Percentiles rank a stretch among this genome's conserved stretches.
Conservation (phyloP, 176 grass and related monocot genomes). For the Aegilops tauschii region DNA sequence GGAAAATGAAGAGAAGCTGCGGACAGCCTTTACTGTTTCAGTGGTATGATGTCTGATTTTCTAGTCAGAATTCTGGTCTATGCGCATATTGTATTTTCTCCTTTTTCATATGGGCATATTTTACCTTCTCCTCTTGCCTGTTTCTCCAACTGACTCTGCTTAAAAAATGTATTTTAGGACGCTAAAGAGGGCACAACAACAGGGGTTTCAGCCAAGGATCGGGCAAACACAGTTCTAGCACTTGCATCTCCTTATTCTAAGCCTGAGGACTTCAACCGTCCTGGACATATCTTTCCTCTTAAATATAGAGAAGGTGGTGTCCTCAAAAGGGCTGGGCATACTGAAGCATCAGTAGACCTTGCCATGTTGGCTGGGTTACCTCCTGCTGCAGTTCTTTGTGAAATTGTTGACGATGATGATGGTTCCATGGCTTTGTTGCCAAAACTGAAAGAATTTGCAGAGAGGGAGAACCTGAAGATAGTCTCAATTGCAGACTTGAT, state of each 20-base stretch:
- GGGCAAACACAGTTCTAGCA: constrained; percentile 67
- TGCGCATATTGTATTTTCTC: not conserved
- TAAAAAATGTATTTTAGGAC: constrained; percentile 48
- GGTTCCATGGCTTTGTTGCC: constrained; percentile 95
- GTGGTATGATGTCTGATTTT: constrained; percentile 48
- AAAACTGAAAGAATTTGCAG: constrained; percentile 77
- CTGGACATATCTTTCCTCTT: constrained; percentile 93
- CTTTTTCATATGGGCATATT: not conserved
- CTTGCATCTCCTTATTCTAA: constrained; percentile 73
- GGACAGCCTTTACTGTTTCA: constrained; percentile 87
- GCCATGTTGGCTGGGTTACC: constrained; percentile 79
- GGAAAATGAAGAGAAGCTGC: constrained; percentile 93
- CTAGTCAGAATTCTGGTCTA: not conserved
- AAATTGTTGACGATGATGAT: constrained; percentile 85
- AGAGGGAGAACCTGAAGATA: constrained; percentile 85
- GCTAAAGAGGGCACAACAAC: constrained; percentile 94
- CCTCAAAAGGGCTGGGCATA: constrained; percentile 95
- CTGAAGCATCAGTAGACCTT: constrained; percentile 94
- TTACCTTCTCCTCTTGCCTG: not conserved
- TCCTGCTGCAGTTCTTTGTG: constrained; percentile 77
- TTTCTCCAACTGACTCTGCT: not conserved
- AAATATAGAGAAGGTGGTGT: constrained; percentile 98
- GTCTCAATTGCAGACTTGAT: constrained; percentile 88
- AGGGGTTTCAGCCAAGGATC: constrained; percentile 85
- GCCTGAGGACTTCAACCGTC: constrained; percentile 80